Percentiles rank a stretch among this genome's conserved stretches.
These are phyloP conservation scores for Polygonum aviculare DNA, from an alignment of 148 eudicot species.

Conservation along the genomic window DNA sequence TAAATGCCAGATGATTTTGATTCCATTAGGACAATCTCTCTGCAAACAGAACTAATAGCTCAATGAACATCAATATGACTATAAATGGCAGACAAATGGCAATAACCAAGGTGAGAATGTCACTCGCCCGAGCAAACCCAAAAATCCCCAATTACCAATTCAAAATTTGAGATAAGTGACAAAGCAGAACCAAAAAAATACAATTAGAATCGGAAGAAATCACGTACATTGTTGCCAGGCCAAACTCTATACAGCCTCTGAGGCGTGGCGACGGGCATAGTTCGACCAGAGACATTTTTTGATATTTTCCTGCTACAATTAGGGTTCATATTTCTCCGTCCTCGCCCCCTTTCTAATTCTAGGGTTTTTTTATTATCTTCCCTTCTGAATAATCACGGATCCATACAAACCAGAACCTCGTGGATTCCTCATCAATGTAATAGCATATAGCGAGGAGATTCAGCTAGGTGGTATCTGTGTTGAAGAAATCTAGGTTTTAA, in stretches of 20 bases:
- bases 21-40: background rate
- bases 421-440: background rate
- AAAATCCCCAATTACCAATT: background rate
- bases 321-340: background rate
- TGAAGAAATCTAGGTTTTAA: background rate
- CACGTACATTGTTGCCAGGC: slow-evolving; percentile 76
- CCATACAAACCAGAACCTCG: background rate
- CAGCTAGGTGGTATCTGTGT: background rate
- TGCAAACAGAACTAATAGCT: background rate
- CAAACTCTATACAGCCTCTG: slow-evolving; percentile 72
- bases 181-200: background rate
- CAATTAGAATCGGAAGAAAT: background rate
- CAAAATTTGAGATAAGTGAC: background rate
- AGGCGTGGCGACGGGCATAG: slow-evolving; percentile 20
- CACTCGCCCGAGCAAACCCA: background rate
- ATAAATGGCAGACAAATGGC: background rate
- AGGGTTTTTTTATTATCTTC: background rate
- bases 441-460: background rate
- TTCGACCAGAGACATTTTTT: slow-evolving; percentile 12
- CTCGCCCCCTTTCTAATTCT: background rate
- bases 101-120: background rate
- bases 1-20: background rate
- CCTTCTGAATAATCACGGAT: background rate
- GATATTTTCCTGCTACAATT: background rate
- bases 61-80: no score